phyloP scores from a whole-genome alignment of 768 basidiomycete genomes.

The Pholiota microspora region DNA sequence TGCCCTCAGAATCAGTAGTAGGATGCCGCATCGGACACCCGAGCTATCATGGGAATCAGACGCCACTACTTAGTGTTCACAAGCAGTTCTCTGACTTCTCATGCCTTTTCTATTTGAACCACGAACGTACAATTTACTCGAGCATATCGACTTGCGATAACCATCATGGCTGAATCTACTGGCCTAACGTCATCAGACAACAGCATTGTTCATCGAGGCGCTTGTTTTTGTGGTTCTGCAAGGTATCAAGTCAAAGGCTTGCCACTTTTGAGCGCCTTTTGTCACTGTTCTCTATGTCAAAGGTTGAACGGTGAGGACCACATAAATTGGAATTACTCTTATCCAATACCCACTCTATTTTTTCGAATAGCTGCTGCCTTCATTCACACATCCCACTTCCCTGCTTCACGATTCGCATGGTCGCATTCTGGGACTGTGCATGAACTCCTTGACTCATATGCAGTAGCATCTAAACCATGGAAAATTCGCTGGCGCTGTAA shows the following conservation, averaged over 20 bases:
- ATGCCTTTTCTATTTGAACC: neutral
- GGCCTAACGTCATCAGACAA: neutral
- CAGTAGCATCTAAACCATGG: slow-evolving; percentile 47
- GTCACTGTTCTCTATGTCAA: slow-evolving; percentile 73
- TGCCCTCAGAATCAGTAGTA: too few species aligned
- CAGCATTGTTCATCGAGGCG: slow-evolving; percentile 36
- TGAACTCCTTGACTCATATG: slow-evolving; percentile 43
- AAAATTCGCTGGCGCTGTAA: slow-evolving; percentile 67
- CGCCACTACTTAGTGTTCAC: too few species aligned
- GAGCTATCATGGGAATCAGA: too few species aligned
- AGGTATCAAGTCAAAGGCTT: slow-evolving; percentile 45
- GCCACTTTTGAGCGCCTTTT: slow-evolving; percentile 59
- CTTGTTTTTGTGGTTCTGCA: slow-evolving; percentile 58
- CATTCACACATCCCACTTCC: slow-evolving; percentile 60
- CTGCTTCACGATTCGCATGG: slow-evolving; percentile 52
- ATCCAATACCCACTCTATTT: neutral
- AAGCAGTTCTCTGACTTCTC: too few species aligned
- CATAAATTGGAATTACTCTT: neutral
- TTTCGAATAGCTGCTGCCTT: slow-evolving; percentile 50
- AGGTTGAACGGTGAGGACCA: slow-evolving; percentile 40
- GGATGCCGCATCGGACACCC: neutral
- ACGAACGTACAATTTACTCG: too few species aligned
- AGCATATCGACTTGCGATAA: too few species aligned
- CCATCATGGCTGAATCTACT: neutral
- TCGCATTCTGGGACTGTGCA: slow-evolving; percentile 36